Base-by-base conservation (phyloP, 345 rosid species). In the Eucalyptus erythrocorys region DNA sequence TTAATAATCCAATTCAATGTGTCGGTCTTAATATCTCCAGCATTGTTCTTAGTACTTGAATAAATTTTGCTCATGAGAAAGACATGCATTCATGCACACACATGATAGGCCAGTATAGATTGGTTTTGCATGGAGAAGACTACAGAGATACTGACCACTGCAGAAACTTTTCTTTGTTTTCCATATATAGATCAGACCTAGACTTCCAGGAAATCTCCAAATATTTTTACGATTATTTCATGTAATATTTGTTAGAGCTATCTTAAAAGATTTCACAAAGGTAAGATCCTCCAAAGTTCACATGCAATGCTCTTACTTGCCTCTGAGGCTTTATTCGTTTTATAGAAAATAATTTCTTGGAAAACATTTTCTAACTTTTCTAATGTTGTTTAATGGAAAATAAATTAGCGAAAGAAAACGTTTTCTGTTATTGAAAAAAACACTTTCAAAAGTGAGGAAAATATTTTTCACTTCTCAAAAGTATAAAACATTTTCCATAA, bases 341-440 rank as follows among this genome's bases (percentile, higher is more conserved):
- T 51, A 51, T 1, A 51, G 5, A 51, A 51, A 51, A 50, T 50
- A 50, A 51, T 2, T 0, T 51, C 26, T 51, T 19, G 10, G 2
- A 51, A 51, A 51, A 19, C 0, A 2, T 51, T 3, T 51, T 17
- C 1, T 0, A 4, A 6, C 8, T 51, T 51, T 51, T 50, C 7
- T 22, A 50, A 0, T 1, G 4, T 51, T 51, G 0, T 51, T 51
- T 19, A 3, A 51, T 51, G 57, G 10, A 51, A 51, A 51, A 51
- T 19, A 51, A 51, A 51, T 1, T 19, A 19, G 4, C 19, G 0
- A 51, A 51, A 19, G 2, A 51, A 51, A 21, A 21, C 0, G 1
- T 3, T 51, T 51, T 51, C 1, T 0, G 1, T 51, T 51, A 21
- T 51, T 51, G 5, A 51, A 51, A 51, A 51, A 3, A 51, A 1